Base-by-base conservation (phyloP, 78 protist species). In the Guillardia theta region DNA sequence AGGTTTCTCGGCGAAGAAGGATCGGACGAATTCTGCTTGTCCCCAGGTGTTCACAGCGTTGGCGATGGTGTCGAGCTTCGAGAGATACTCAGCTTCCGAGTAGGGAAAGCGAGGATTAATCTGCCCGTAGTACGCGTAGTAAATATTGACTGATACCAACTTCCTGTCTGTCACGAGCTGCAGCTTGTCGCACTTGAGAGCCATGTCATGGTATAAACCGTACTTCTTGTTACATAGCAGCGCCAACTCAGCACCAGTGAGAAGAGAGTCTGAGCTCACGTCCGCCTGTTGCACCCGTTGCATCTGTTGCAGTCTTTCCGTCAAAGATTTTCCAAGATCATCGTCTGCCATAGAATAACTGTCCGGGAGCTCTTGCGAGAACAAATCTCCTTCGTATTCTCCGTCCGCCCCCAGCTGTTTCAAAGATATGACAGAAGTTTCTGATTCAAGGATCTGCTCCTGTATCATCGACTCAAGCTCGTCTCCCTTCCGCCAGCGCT, bases 201-300 rank as follows among this genome's bases (percentile, higher is more conserved):
- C 88, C 88, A 77, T 77, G 19, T 77, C 88, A 22, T 77, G 88
- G 43, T 77, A 77, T 4, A 77, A 46, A 5, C 88, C 88, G 88
- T 77, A 77, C 88, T 77, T 77, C 37, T 33, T 5, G 45, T 77
- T 15, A 33, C 88, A 77, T 27, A 77, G 15, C 45, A 39, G 88
- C 37, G 88, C 88, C 48, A 77, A 46, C 88, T 77, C 47, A 10
- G 58, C 58, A 50, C 58, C 58, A 10, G 58, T 50, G 30, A 50
- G 58, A 19, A 15, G 58, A 19, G 30, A 15, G 58, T 50, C n/a
- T n/a, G n/a, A n/a, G n/a, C n/a, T n/a, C n/a, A n/a, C n/a, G n/a
- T n/a, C n/a, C n/a, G n/a, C n/a, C n/a, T n/a, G n/a, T n/a, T n/a
- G n/a, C n/a, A n/a, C 64, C 64, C 19, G 64, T 53, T 15, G 33